A percentile compares a stretch with the other conserved stretches of the same genome.
phyloP scores from a whole-genome alignment of 805 yeast species.

The Yarrowia sp. region DNA sequence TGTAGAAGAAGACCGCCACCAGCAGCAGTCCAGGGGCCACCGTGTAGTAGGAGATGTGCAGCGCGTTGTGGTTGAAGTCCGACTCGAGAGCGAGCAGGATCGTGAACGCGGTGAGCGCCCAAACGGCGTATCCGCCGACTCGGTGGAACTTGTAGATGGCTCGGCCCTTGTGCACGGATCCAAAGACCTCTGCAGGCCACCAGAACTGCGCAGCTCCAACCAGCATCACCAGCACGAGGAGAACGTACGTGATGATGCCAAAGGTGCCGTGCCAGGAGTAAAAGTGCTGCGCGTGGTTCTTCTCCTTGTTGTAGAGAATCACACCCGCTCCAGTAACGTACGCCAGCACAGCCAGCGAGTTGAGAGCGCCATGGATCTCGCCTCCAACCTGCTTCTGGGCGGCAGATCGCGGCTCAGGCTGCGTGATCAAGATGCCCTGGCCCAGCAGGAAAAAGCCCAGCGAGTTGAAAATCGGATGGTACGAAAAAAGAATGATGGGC shows the following conservation, averaged over 20 bases:
- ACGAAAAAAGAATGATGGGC: conserved; percentile 33
- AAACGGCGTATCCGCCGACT: conserved; percentile 33
- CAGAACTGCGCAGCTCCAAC: conserved; percentile 36
- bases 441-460: conserved; percentile 33
- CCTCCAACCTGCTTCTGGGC: conserved; percentile 34
- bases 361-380: conserved; percentile 35
- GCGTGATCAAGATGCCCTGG: conserved; percentile 36
- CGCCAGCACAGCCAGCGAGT: conserved; percentile 29
- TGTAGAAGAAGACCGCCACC: conserved; percentile 22
- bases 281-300: conserved; percentile 34
- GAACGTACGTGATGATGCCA: conserved; percentile 33
- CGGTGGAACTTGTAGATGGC: conserved; percentile 36
- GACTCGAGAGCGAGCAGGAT: conserved; percentile 31
- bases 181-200: conserved; percentile 34
- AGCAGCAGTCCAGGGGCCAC: conserved; percentile 27
- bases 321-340: conserved; percentile 32
- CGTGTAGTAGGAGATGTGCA: conserved; percentile 29
- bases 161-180: conserved; percentile 34
- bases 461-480: conserved; percentile 35
- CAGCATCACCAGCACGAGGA: conserved; percentile 29
- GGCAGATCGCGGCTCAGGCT: conserved; percentile 32
- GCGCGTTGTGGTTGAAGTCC: conserved; percentile 30
- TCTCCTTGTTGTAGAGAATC: conserved; percentile 34
- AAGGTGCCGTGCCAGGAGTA: conserved; percentile 36
- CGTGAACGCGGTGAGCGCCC: conserved; percentile 29